Conservation (phyloP, 2,329 filamentous ascomycete species). For the Cordyceps militaris region DNA sequence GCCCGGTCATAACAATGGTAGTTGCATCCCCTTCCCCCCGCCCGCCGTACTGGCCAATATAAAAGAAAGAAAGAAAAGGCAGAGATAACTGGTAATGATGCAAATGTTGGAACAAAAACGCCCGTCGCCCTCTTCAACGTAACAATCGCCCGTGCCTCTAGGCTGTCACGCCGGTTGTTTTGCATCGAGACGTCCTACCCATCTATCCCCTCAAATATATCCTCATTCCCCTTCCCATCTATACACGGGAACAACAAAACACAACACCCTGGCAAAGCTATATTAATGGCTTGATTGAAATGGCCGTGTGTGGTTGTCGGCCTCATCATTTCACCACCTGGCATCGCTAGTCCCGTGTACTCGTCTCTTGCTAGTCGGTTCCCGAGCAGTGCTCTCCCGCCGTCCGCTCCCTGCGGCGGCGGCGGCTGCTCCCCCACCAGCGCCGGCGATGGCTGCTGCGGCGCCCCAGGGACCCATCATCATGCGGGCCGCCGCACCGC, state of each 20-base stretch:
- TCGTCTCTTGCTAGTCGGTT: constrained; percentile 1
- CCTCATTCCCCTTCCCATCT: not conserved
- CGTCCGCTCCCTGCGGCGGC: not conserved
- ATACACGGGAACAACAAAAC: not conserved
- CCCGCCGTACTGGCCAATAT: no score
- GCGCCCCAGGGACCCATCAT: constrained; percentile 13
- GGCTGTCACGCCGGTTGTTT: no score
- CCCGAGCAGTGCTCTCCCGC: not conserved
- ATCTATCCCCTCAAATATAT: not conserved
- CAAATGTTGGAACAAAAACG: not conserved
- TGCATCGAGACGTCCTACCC: not conserved
- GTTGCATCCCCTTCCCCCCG: no score
- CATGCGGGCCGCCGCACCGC: constrained; percentile 13
- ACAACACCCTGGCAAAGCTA: not conserved
- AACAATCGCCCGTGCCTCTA: not conserved
- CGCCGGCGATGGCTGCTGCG: constrained; percentile 15
- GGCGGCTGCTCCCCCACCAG: not conserved
- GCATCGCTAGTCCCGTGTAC: constrained; percentile 6
- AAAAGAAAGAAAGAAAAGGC: no score
- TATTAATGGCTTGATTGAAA: not conserved
- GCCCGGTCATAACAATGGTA: no score
- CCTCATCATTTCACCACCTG: not conserved
- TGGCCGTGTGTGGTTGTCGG: not conserved
- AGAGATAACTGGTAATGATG: no score
- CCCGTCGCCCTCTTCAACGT: not conserved